Base-by-base conservation (phyloP, 1,284 basidiomycete genomes). In the Fistulina hepatica region DNA sequence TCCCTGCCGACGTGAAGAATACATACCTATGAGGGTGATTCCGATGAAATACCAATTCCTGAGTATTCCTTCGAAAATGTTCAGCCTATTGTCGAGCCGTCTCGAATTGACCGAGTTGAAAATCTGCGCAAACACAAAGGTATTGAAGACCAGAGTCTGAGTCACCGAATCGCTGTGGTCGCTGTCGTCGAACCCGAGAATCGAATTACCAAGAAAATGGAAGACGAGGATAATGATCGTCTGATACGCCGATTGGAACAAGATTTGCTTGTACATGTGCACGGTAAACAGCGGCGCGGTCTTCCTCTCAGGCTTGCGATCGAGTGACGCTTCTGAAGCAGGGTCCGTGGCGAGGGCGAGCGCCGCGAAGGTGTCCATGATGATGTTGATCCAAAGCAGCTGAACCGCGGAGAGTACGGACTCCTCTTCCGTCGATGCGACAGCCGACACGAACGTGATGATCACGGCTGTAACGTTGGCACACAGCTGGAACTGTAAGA, bases 361-460 rank as follows among this genome's bases (percentile, higher is more conserved):
- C 23, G 94, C 94, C 38, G 94, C 94, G 53, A 98, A 95, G 1
- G 92, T 97, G 60, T 97, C 92, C 91, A 95, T 95, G 60, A 90
- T 91, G 43, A 94, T 79, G 67, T 94, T 94, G 56, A 94, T 86
- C 91, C 94, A 98, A 15, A 98, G 76, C 22, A 98, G 65, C 58
- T 97, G 94, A 1, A 98, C 94, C 21, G 94, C 93, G 21, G 86
- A 83, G 19, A 98, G 67, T 9, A 90, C 91, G 1, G 90, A 89
- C n/a, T 64, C 54, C 56, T 95, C 91, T 33, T 75, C 56, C 2
- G 56, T 50, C 7, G 88, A 91, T 1, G 88, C 76, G 35, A 97
- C 78, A 20, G 92, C 88, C 19, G 92, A 82, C 43, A 95, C 73
- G 50, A 92, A 93, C 6, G 94, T 97, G 54, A 97, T 83, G 44